These are phyloP conservation scores for Cryphonectria parasitica DNA, from an alignment of 2,329 filamentous ascomycete genomes.

Conservation along the genomic window DNA sequence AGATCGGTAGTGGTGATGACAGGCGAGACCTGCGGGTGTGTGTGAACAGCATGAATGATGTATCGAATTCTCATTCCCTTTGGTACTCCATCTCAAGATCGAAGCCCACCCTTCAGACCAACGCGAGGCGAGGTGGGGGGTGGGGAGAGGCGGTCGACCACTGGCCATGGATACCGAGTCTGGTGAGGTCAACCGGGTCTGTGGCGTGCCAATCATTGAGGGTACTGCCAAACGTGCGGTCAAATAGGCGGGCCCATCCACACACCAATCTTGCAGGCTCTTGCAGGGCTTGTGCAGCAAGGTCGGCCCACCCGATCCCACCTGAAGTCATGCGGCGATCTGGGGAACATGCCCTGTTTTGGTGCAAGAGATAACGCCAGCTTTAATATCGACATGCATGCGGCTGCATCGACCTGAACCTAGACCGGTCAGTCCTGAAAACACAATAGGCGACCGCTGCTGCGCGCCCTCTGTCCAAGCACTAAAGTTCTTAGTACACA, in stretches of 20 bases:
- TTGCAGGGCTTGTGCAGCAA: conserved; percentile 20
- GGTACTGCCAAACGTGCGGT: conserved; percentile 17
- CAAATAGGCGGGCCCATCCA: conserved; percentile 9
- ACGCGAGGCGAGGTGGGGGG: neutral
- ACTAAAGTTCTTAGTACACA: neutral
- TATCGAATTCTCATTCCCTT: neutral
- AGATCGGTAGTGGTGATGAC: neutral
- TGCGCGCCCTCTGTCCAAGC: neutral
- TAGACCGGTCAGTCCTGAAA: conserved; percentile 2
- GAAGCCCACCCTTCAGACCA: neutral
- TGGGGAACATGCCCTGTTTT: conserved; percentile 22
- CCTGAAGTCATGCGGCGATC: conserved; percentile 26
- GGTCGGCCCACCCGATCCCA: conserved; percentile 17
- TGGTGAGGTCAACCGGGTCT: neutral
- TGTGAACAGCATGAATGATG: neutral
- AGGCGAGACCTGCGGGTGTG: neutral
- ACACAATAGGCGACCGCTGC: neutral
- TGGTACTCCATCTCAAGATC: conserved; percentile 1
- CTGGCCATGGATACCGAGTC: conserved; percentile 10
- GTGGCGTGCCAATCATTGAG: conserved; percentile 18
- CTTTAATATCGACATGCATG: conserved; percentile 11
- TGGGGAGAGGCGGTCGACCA: neutral
- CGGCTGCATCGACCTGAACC: conserved; percentile 11
- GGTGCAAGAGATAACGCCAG: conserved; percentile 22
- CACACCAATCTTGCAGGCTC: conserved; percentile 18